A percentile compares a stretch with the other conserved stretches of the same genome.
These are phyloP conservation scores for Phytophthora palmivora DNA, from an alignment of 352 stramenopile species.

Conservation along the genomic window DNA sequence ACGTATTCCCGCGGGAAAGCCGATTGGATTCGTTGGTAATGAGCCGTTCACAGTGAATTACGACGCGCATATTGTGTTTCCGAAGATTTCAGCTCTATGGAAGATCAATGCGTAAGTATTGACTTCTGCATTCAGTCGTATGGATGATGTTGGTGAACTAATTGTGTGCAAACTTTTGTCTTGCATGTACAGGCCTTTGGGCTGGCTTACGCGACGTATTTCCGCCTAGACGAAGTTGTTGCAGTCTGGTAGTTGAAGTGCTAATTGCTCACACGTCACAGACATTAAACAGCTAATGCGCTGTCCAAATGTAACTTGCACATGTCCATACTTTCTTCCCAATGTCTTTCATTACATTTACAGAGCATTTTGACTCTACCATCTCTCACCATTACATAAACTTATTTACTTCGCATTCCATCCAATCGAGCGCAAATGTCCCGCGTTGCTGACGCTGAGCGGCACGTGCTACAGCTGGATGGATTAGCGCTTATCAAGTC, in stretches of 20 bases:
- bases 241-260: no score
- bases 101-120: constrained; percentile 58
- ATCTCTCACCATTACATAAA: not conserved
- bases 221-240: not conserved
- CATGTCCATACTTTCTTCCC: constrained; percentile 1
- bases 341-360: not conserved
- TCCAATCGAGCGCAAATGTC: constrained; percentile 20
- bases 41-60: constrained; percentile 61
- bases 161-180: constrained; percentile 3
- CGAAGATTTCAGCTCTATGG: constrained; percentile 67
- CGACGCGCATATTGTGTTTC: constrained; percentile 73
- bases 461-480: constrained; percentile 26
- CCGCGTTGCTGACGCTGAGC: constrained; percentile 22
- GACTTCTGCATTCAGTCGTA: not conserved
- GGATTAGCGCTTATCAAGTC: not conserved
- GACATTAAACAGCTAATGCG: not conserved
- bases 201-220: constrained; percentile 56
- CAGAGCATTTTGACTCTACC: constrained; percentile 10
- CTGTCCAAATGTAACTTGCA: constrained; percentile 21
- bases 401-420: constrained; percentile 4
- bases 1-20: constrained; percentile 37
- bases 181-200: constrained; percentile 44
- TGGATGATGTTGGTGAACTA: constrained; percentile 4
- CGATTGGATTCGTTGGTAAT: constrained; percentile 57
- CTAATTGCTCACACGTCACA: constrained; percentile 16